Conservation (phyloP, 805 yeast genomes). For the Teunomyces atbi region DNA sequence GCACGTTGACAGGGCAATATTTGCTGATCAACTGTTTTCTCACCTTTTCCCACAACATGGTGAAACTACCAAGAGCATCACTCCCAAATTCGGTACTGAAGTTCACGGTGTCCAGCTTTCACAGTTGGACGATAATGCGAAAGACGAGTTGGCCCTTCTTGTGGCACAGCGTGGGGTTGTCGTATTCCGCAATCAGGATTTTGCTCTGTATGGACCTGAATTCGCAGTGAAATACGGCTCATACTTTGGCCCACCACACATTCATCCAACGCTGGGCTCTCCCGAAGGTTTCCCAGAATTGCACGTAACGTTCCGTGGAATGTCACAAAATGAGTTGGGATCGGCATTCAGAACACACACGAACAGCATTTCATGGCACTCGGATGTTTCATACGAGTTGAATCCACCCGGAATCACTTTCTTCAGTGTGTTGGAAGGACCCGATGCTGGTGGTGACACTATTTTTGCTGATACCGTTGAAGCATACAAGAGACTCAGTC, state of each 20-base stretch:
- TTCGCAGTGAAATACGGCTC: slow-evolving; percentile 55
- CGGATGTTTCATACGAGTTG: slow-evolving; percentile 70
- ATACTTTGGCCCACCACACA: slow-evolving; percentile 68
- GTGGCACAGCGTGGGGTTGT: slow-evolving; percentile 36
- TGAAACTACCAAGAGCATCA: slow-evolving; percentile 17
- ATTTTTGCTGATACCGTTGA: slow-evolving; percentile 66
- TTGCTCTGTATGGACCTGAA: slow-evolving; percentile 38
- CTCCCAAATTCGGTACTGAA: slow-evolving; percentile 36
- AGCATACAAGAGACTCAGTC: slow-evolving; percentile 70
- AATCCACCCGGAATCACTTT: slow-evolving; percentile 73
- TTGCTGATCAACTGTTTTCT: slow-evolving; percentile 20
- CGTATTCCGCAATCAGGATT: slow-evolving; percentile 32
- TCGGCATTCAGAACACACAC: slow-evolving; percentile 34
- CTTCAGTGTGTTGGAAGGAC: slow-evolving; percentile 58
- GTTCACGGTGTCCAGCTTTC: slow-evolving; percentile 31
- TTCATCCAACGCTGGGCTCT: slow-evolving; percentile 73
- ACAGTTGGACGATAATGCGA: slow-evolving; percentile 21
- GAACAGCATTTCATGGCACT: slow-evolving; percentile 57
- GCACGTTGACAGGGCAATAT: slow-evolving; percentile 27
- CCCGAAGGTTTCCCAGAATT: slow-evolving; percentile 63
- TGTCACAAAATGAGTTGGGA: slow-evolving; percentile 37
- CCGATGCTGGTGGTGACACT: slow-evolving; percentile 72
- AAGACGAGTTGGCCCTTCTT: slow-evolving; percentile 31
- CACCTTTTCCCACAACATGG: slow-evolving; percentile 19
- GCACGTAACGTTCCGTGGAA: slow-evolving; percentile 58